Base-by-base conservation (phyloP, 2,329 filamentous ascomycete genomes). In the Arthroderma uncinatum region DNA sequence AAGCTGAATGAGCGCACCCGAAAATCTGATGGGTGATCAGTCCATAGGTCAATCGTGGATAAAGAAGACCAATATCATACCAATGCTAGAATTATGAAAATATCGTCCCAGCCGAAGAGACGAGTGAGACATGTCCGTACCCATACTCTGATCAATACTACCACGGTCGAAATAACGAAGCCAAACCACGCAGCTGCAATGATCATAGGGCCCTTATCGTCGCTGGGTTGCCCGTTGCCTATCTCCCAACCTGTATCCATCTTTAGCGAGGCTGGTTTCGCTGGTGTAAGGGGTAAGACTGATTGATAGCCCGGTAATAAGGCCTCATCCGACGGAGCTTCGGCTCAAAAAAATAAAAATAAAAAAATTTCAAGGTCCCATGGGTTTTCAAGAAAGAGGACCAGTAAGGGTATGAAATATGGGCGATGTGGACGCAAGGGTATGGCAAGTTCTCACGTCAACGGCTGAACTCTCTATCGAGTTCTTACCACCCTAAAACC, bases 31-130 rank as follows among this genome's bases (percentile, higher is more conserved):
- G 33, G 28, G 12, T 2, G 16, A 37, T 30, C 16, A 19, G 34
- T 23, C 33, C 6, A 12, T 10, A 14, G 33, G 14, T 39, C 33
- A 16, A 25, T 7, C n/a, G 12, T 8, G 16, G 21, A 8, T 23
- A 23, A 36, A 37, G n/a, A 12, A 42, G 23, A 14, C 19, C 33
- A 54, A 23, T 28, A 48, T 48, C 34, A 23, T 57, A 59, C 58
- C 58, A 57, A 48, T 21, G 58, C 58, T n/a, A 57, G 55, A 25
- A 53, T 40, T 36, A 59, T 57, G 19, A 59, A 59, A 2, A 39
- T 50, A 54, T 59, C 58, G 12, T 59, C 58, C 58, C 48, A 57
- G 8, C 58, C 58, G 21, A 53, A 59, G 7, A 50, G 47, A 14
- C 42, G 34, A 9, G 57, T 53, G 14, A 59, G 25, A 14, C 39